Conservation (phyloP, 768 basidiomycete genomes). For the Pleurotus cornucopiae region DNA sequence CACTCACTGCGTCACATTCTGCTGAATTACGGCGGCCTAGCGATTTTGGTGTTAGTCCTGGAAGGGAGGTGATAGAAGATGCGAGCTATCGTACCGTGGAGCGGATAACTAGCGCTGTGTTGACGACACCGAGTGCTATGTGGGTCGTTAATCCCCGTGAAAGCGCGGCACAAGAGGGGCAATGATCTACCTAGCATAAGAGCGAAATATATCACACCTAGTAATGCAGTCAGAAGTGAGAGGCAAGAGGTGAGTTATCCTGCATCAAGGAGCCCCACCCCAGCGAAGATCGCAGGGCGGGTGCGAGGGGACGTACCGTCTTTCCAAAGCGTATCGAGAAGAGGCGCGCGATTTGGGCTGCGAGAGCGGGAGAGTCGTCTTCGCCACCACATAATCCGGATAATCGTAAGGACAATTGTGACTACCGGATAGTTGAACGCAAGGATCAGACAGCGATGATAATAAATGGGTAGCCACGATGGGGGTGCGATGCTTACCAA, state of each 20-base stretch:
- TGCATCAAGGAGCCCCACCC: too few relatives aligned
- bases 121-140: neutral
- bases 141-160: neutral
- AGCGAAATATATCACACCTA: slow-evolving; percentile 7
- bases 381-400: slow-evolving; percentile 4
- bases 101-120: neutral
- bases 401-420: neutral
- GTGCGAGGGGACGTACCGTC: neutral
- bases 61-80: too few relatives aligned
- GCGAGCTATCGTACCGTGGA: neutral
- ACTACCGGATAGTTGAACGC: neutral
- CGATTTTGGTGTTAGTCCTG: too few relatives aligned
- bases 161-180: neutral
- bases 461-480: neutral
- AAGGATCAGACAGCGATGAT: neutral
- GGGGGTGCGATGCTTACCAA: neutral
- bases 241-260: too few relatives aligned
- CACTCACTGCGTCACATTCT: slow-evolving; percentile 1
- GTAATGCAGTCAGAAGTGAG: too few relatives aligned
- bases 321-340: slow-evolving; percentile 6
- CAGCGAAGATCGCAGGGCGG: too few relatives aligned
- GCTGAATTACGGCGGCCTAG: neutral
- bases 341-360: neutral
- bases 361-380: neutral
- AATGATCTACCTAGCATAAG: slow-evolving; percentile 1